phyloP scores from a whole-genome alignment of 2,329 filamentous ascomycete species.

The Phaeophleospora eucalypticola region DNA sequence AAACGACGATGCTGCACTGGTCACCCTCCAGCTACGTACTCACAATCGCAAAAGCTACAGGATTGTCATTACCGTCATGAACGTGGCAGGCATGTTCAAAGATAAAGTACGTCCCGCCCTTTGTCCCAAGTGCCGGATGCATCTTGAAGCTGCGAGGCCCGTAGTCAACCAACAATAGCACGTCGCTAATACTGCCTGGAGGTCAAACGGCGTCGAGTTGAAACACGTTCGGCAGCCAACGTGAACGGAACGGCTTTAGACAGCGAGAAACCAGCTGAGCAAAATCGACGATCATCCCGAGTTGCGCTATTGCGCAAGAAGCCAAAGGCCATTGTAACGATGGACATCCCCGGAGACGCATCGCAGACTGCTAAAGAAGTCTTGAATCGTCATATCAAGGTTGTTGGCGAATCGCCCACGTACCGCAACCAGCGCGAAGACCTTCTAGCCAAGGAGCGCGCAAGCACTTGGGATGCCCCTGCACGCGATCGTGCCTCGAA shows the following conservation, averaged over 20 bases:
- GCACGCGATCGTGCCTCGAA: constrained; percentile 26
- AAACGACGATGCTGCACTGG: constrained; percentile 7
- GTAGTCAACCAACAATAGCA: too few species aligned
- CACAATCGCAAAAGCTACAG: background rate
- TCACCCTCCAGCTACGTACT: constrained; percentile 3
- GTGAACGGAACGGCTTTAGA: background rate
- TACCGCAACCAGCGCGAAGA: constrained; percentile 2
- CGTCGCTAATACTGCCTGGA: too few species aligned
- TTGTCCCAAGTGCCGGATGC: background rate
- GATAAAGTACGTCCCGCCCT: constrained; percentile 3
- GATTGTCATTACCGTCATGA: constrained; percentile 7
- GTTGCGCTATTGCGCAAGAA: constrained; percentile 7
- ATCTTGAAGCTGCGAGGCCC: background rate
- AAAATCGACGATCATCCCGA: constrained; percentile 6
- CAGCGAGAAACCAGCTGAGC: background rate
- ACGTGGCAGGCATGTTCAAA: constrained; percentile 16
- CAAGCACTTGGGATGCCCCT: constrained; percentile 35
- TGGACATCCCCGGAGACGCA: constrained; percentile 6
- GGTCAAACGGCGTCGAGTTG: constrained; percentile 4
- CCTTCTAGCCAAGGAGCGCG: constrained; percentile 32
- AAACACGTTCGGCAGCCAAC: background rate
- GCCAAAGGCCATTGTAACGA: background rate
- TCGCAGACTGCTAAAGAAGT: background rate
- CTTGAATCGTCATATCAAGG: background rate
- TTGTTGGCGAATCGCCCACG: background rate